A percentile compares a stretch with the other conserved stretches of the same genome.
phyloP scores from a whole-genome alignment of 2,329 filamentous ascomycete genomes.

The Capronia americana region DNA sequence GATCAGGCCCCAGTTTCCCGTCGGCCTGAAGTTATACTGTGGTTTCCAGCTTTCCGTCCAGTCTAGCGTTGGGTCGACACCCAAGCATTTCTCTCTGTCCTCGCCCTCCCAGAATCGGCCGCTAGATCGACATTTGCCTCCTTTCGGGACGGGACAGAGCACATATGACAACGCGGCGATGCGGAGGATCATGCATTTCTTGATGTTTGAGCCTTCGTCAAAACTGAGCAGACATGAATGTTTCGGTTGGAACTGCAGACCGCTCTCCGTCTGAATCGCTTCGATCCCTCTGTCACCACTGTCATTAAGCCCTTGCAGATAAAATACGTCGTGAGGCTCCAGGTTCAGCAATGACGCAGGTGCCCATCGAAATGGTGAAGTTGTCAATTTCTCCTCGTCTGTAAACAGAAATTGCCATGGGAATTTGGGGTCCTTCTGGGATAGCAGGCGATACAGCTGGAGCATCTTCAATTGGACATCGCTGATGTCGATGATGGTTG shows the following conservation, averaged over 20 bases:
- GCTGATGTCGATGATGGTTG: conserved; percentile 2
- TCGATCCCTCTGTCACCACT: neutral
- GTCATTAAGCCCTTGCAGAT: conserved; percentile 13
- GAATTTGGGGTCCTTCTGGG: conserved; percentile 7
- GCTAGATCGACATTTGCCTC: neutral
- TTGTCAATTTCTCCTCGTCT: conserved; percentile 14
- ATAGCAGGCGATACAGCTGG: conserved; percentile 14
- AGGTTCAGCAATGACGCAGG: conserved; percentile 19
- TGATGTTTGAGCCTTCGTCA: conserved; percentile 8
- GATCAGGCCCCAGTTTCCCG: conserved; percentile 20
- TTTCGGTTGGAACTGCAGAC: conserved; percentile 3
- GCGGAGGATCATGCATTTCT: conserved; percentile 20
- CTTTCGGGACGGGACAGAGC: conserved; percentile 5
- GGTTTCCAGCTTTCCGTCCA: conserved; percentile 21
- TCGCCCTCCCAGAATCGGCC: conserved; percentile 13
- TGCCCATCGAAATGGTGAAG: conserved; percentile 18
- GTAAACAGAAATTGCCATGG: conserved; percentile 24
- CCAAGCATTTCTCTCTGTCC: conserved; percentile 3
- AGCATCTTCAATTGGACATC: conserved; percentile 12
- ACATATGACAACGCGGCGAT: conserved; percentile 17
- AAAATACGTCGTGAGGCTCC: conserved; percentile 17
- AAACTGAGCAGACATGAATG: conserved; percentile 16
- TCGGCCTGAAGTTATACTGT: conserved; percentile 15
- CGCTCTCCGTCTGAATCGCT: conserved; percentile 13
- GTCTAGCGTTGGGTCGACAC: conserved; percentile 1